Percentiles rank a stretch among this genome's conserved stretches.
phyloP scores from a whole-genome alignment of 495 filamentous ascomycete genomes.

The Daldinia grandis region DNA sequence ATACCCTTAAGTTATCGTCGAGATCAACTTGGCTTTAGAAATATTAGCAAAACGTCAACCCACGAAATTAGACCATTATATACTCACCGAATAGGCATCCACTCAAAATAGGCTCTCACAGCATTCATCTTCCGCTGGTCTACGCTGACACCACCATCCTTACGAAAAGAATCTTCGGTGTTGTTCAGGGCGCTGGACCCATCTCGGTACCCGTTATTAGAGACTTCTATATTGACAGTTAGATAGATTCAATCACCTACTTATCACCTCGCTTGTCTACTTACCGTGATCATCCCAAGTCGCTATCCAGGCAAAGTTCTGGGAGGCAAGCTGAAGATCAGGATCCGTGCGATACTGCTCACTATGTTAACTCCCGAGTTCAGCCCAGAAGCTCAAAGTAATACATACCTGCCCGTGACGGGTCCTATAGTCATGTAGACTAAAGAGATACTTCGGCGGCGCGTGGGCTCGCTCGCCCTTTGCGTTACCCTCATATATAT shows the following conservation, averaged over 20 bases:
- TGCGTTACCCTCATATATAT: slow-evolving; percentile 68
- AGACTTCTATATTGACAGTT: slow-evolving; percentile 53
- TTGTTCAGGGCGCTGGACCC: slow-evolving; percentile 65
- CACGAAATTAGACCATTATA: background rate
- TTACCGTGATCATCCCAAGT: slow-evolving; percentile 74
- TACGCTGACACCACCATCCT: slow-evolving; percentile 66
- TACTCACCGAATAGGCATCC: slow-evolving; percentile 64
- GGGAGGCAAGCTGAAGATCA: slow-evolving; percentile 65
- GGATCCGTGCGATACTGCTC: slow-evolving; percentile 66
- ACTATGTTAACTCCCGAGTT: background rate
- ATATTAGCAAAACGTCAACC: slow-evolving; percentile 5
- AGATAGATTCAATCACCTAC: background rate
- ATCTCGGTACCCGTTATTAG: slow-evolving; percentile 68
- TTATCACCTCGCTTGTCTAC: background rate
- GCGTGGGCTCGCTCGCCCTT: slow-evolving; percentile 39
- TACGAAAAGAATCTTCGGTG: slow-evolving; percentile 67
- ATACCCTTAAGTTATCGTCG: slow-evolving; percentile 75
- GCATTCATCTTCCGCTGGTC: slow-evolving; percentile 76
- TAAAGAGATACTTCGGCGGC: slow-evolving; percentile 44
- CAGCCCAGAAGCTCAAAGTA: background rate
- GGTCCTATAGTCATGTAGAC: slow-evolving; percentile 67
- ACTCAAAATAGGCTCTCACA: slow-evolving; percentile 76
- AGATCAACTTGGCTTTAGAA: slow-evolving; percentile 64
- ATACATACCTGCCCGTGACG: slow-evolving; percentile 43
- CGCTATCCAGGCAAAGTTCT: slow-evolving; percentile 71